Conservation (phyloP, 768 basidiomycete genomes). For the Leccinum fibrillosum region DNA sequence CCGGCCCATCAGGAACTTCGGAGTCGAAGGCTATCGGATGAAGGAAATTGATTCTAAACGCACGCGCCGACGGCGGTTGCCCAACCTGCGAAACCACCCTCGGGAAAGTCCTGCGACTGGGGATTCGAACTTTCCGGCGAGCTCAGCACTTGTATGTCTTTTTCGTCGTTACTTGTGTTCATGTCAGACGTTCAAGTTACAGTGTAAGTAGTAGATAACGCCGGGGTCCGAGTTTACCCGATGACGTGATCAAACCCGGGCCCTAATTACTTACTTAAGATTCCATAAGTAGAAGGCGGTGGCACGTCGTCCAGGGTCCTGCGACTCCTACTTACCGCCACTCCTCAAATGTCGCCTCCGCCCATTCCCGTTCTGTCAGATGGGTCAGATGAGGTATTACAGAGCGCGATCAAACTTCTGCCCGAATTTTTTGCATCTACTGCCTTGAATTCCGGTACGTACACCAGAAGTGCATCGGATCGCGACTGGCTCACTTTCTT, state of each 20-base stretch:
- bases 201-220: too few species aligned
- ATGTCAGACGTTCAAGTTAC: not conserved
- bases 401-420: not conserved
- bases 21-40: not conserved
- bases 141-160: not conserved
- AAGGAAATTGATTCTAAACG: not conserved
- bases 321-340: too few species aligned
- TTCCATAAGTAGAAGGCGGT: too few species aligned
- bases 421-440: not conserved
- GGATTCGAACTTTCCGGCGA: not conserved
- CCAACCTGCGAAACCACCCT: conserved; percentile 31
- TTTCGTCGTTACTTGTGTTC: not conserved
- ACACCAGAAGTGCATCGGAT: not conserved
- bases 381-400: too few species aligned
- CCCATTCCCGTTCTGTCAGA: too few species aligned
- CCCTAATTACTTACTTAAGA: too few species aligned
- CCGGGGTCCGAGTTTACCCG: too few species aligned
- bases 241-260: too few species aligned
- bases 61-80: conserved; percentile 32
- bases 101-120: conserved; percentile 15
- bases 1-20: not conserved
- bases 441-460: not conserved
- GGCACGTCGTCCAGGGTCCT: too few species aligned
- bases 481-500: not conserved
- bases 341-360: too few species aligned